Evolutionary conservation across 139 green algal genomes (phyloP), one percentile per base, ranked within the genome.

Genomic region (Coelastrella sp.): DNA sequence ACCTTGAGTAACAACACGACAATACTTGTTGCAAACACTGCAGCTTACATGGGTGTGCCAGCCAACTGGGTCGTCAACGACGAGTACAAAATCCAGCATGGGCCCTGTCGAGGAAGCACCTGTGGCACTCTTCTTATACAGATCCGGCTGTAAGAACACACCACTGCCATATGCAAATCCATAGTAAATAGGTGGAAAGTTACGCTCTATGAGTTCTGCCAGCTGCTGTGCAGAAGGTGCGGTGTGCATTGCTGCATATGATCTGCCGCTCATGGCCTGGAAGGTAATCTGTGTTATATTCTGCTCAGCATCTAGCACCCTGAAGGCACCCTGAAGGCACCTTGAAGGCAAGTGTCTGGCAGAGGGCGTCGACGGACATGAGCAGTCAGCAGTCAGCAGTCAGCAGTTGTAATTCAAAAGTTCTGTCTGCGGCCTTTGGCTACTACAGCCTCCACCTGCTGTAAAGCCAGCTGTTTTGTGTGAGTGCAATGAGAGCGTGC

Each of bases 101-200:
- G 97, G 95, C 6, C 75, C 81, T 65, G 74, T 75, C 80, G 60
- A 60, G 17, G 59, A 49, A 66, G 22, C 65, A 57, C 73, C 76
- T 66, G n/a, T 19, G 80, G 27, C 49, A 66, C 59, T 14, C 19
- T 74, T 20, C 14, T 35, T 7, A 22, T 80, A 79, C 12, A 98
- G 92, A 5, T 95, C 93, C 5, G 96, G 95, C 92, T 99, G 97
- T 4, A 93, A 27, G 75, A 98, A 96, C 0, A 97, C 95, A 1
- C 95, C 97, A n/a, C 96, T 98, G 35, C 97, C 97, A 68, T 99
- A 99, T 4, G 93, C 97, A 81, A 99, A 99, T 0, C 96, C 97
- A 78, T 95, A 90, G 14, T 92, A 65, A 8, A 98, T 93, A 0
- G 92, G 78, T 5, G 97, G 97, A 63, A 98, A 96, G 7, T 92